These are phyloP conservation scores for Apiospora hydei DNA, from an alignment of 2,329 filamentous ascomycete genomes.

Conservation along the genomic window DNA sequence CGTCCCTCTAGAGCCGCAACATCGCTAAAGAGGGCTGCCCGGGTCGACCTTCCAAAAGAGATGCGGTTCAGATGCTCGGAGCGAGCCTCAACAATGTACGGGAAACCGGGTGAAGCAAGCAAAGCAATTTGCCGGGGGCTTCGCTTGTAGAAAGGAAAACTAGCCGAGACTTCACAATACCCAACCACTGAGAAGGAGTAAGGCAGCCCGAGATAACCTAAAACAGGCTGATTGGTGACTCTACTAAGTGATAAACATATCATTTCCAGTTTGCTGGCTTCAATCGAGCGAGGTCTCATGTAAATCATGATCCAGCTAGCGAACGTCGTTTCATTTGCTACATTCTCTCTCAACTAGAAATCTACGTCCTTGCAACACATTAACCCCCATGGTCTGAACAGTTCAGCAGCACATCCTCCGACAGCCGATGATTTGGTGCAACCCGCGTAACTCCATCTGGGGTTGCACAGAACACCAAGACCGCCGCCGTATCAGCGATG, in stretches of 20 bases:
- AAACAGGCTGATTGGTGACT: conserved; percentile 18
- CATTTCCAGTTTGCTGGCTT: background rate
- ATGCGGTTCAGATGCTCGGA: background rate
- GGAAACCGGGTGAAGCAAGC: conserved; percentile 19
- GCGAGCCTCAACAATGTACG: background rate
- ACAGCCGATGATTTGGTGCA: background rate
- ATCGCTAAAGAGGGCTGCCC: background rate
- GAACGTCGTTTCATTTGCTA: background rate
- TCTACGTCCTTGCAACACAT: background rate
- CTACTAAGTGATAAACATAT: background rate
- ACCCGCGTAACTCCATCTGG: background rate
- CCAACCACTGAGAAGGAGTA: background rate
- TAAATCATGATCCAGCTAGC: background rate
- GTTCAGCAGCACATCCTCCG: background rate
- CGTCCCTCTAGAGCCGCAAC: background rate
- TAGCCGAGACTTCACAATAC: conserved; percentile 5
- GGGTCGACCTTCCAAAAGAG: conserved; percentile 19
- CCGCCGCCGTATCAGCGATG: background rate
- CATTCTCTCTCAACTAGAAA: conserved; percentile 1
- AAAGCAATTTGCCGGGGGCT: conserved; percentile 3
- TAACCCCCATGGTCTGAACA: background rate
- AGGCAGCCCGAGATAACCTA: background rate
- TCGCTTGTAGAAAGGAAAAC: background rate
- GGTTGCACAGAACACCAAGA: background rate
- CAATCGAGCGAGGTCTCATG: background rate